phyloP scores from a whole-genome alignment of 2,329 filamentous ascomycete genomes.

The Didymella pinodella region DNA sequence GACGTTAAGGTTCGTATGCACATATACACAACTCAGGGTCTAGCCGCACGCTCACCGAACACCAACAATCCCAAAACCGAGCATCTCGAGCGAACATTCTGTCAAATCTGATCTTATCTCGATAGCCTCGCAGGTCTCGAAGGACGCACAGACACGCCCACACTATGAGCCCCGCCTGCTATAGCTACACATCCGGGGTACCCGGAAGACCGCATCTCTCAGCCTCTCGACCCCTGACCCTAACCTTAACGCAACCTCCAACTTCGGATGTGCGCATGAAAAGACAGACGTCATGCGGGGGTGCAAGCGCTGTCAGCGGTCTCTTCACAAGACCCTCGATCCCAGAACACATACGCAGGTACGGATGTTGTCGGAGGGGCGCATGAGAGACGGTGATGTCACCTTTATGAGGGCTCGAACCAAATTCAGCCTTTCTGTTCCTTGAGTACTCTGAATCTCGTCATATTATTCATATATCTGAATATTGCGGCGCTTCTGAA shows the following conservation, averaged over 20 bases:
- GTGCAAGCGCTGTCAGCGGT: background rate
- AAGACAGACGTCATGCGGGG: conserved; percentile 10
- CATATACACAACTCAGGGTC: background rate
- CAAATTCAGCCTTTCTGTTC: too few species aligned
- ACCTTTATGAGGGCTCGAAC: background rate
- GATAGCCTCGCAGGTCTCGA: background rate
- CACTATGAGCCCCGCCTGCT: background rate
- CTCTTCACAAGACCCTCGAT: background rate
- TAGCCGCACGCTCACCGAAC: background rate
- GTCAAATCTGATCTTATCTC: too few species aligned
- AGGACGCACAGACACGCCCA: conserved; percentile 11
- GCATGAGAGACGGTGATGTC: background rate
- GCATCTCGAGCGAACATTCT: too few species aligned
- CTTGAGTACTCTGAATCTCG: too few species aligned
- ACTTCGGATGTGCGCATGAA: background rate
- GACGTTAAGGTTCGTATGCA: background rate
- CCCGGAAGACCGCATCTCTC: conserved; percentile 1
- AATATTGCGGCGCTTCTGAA: too few species aligned
- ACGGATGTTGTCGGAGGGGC: conserved; percentile 10
- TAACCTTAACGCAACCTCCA: conserved; percentile 1
- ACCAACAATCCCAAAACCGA: background rate
- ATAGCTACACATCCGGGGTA: conserved; percentile 9
- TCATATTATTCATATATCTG: too few species aligned
- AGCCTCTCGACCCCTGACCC: conserved; percentile 1
- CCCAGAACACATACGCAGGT: conserved; percentile 1